These are phyloP conservation scores for Xerophyta viscosa DNA, from an alignment of 106 monocot species.

Conservation along the genomic window DNA sequence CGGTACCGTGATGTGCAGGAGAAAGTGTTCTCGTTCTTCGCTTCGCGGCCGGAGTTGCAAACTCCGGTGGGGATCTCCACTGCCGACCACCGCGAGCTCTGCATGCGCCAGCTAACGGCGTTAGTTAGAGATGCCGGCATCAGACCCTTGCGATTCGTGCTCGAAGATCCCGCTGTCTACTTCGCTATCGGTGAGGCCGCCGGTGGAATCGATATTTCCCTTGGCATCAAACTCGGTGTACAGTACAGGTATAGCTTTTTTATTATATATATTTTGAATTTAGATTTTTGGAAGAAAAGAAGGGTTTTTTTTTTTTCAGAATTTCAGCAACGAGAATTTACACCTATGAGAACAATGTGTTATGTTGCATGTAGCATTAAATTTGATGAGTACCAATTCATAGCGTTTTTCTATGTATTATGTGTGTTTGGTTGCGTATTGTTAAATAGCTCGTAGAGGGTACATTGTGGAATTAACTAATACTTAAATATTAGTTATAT, in stretches of 20 bases:
- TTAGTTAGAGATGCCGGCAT: constrained; percentile 77
- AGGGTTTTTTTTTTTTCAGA: neutral
- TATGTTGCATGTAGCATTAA: no score
- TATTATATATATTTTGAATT: neutral
- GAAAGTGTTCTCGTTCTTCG: constrained; percentile 62
- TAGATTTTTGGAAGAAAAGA: neutral
- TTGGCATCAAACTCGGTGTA: constrained; percentile 88
- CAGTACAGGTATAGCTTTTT: constrained; percentile 67
- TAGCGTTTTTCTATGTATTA: no score
- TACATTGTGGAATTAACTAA: no score
- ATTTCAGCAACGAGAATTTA: no score
- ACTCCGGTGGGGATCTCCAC: constrained; percentile 82
- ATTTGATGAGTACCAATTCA: no score
- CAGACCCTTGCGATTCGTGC: constrained; percentile 45
- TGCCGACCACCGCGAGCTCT: constrained; percentile 77
- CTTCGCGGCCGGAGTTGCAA: constrained; percentile 61
- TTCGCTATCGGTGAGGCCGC: constrained; percentile 68
- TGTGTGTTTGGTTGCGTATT: no score
- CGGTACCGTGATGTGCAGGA: constrained; percentile 49
- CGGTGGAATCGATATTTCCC: constrained; percentile 78
- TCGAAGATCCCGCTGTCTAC: constrained; percentile 60
- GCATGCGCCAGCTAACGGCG: constrained; percentile 71
- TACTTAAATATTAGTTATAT: no score
- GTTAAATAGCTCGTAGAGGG: no score
- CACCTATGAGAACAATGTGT: no score